These are phyloP conservation scores for Emmonsiellopsis sp. DNA, from an alignment of 2,329 filamentous ascomycete genomes.

Conservation along the genomic window DNA sequence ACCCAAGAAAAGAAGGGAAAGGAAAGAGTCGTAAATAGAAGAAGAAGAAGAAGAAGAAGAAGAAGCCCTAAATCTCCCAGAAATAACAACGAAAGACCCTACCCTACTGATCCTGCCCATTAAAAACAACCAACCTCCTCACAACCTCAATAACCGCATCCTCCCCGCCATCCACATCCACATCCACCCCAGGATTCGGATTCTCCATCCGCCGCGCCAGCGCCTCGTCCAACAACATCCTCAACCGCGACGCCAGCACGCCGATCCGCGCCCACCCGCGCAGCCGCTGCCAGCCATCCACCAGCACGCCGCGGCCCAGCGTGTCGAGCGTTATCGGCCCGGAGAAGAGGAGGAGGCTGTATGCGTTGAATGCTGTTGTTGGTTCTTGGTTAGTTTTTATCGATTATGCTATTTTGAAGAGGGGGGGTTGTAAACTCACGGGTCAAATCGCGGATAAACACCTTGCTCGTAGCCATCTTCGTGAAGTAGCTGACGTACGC, in stretches of 20 bases:
- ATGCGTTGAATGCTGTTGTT: slow-evolving; percentile 64
- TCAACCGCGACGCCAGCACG: slow-evolving; percentile 72
- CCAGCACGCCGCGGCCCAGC: slow-evolving; percentile 71
- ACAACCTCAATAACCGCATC: slow-evolving; percentile 63
- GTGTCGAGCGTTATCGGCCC: slow-evolving; percentile 81
- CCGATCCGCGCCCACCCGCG: slow-evolving; percentile 93
- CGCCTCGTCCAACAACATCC: slow-evolving; percentile 78
- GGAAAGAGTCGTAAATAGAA: too few species aligned
- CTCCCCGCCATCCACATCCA: slow-evolving; percentile 27
- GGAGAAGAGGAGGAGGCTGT: slow-evolving; percentile 78
- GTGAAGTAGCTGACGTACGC: slow-evolving; percentile 83
- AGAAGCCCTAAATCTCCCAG: too few species aligned
- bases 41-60: too few species aligned
- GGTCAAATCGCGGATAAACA: slow-evolving; percentile 84
- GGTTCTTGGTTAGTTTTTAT: slow-evolving; percentile 4
- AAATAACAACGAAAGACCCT: too few species aligned
- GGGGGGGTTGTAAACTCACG: slow-evolving; percentile 46
- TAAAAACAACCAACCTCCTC: slow-evolving; percentile 72
- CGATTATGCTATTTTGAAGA: background rate
- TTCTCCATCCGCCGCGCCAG: slow-evolving; percentile 74
- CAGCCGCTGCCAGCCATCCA: slow-evolving; percentile 82
- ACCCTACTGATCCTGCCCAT: slow-evolving; percentile 63
- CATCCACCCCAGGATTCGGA: slow-evolving; percentile 58
- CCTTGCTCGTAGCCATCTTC: slow-evolving; percentile 84
- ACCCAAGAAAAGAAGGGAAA: too few species aligned